phyloP scores from a whole-genome alignment of 352 stramenopile genomes.

The Globisporangium yorkense region DNA sequence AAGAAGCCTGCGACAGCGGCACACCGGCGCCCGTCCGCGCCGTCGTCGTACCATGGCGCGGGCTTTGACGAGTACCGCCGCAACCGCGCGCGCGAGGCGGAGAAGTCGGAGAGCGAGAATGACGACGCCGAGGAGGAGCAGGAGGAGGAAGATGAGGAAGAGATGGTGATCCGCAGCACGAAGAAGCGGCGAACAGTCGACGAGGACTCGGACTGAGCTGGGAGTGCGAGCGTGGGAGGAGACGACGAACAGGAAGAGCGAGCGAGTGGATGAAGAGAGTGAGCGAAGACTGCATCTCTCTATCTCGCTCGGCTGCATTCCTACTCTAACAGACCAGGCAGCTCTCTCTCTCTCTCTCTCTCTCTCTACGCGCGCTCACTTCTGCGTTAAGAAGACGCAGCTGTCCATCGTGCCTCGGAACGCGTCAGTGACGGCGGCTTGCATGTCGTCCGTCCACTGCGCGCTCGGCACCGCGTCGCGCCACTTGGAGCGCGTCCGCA shows the following conservation, averaged over 20 bases:
- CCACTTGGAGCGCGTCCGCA: slow-evolving; percentile 74
- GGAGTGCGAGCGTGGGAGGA: no score
- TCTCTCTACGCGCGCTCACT: slow-evolving; percentile 13
- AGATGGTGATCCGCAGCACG: slow-evolving; percentile 59
- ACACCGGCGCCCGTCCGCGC: slow-evolving; percentile 21
- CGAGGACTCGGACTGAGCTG: slow-evolving; percentile 69
- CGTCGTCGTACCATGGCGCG: slow-evolving; percentile 41
- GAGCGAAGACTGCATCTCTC: neutral
- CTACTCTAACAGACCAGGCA: neutral
- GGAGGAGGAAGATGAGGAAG: slow-evolving; percentile 72
- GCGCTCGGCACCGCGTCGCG: slow-evolving; percentile 37
- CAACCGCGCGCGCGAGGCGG: slow-evolving; percentile 42
- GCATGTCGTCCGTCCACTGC: slow-evolving; percentile 41
- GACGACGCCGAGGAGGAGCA: slow-evolving; percentile 56
- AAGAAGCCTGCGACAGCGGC: slow-evolving; percentile 17
- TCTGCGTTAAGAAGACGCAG: slow-evolving; percentile 71
- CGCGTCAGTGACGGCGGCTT: slow-evolving; percentile 60
- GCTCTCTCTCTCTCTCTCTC: neutral
- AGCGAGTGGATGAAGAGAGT: neutral
- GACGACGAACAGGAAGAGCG: no score
- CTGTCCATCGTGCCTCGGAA: slow-evolving; percentile 67
- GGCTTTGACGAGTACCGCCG: slow-evolving; percentile 79
- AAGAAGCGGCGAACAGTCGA: slow-evolving; percentile 83
- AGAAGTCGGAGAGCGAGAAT: slow-evolving; percentile 72
- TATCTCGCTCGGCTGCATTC: neutral